These are phyloP conservation scores for Epithemia pelagica DNA, from an alignment of 108 stramenopile genomes.

Conservation along the genomic window DNA sequence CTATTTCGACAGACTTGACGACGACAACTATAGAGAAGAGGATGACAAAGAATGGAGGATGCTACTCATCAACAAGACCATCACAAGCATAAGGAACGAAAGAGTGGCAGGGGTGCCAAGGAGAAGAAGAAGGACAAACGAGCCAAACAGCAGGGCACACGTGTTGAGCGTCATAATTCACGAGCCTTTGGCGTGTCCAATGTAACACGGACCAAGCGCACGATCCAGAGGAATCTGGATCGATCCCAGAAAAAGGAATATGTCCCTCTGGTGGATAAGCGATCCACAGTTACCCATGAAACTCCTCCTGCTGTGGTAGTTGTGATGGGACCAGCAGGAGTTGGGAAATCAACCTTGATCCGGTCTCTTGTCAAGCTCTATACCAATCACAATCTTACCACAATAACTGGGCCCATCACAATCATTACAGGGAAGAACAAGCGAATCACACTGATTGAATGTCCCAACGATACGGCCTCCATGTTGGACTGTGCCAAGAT, in stretches of 20 bases:
- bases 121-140: constrained; percentile 74
- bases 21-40: no score
- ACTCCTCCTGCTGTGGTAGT: constrained; percentile 84
- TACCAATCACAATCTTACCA: constrained; percentile 86
- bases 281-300: constrained; percentile 18
- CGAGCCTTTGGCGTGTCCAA: constrained; percentile 95
- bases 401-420: constrained; percentile 91
- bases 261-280: constrained; percentile 75
- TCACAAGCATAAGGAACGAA: constrained; percentile 59
- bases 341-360: constrained; percentile 95
- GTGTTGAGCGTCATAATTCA: constrained; percentile 80
- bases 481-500: constrained; percentile 99
- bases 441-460: constrained; percentile 94
- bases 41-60: no score
- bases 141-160: constrained; percentile 56
- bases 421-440: constrained; percentile 88
- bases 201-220: constrained; percentile 84
- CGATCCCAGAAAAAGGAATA: constrained; percentile 93
- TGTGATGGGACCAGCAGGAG: constrained; percentile 92
- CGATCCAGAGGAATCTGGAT: constrained; percentile 94
- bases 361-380: constrained; percentile 93
- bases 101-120: constrained; percentile 82
- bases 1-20: no score
- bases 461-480: constrained; percentile 86
- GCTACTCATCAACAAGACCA: constrained; percentile 25